phyloP scores from a whole-genome alignment of 495 filamentous ascomycete genomes.

The Apiosordaria backusii region DNA sequence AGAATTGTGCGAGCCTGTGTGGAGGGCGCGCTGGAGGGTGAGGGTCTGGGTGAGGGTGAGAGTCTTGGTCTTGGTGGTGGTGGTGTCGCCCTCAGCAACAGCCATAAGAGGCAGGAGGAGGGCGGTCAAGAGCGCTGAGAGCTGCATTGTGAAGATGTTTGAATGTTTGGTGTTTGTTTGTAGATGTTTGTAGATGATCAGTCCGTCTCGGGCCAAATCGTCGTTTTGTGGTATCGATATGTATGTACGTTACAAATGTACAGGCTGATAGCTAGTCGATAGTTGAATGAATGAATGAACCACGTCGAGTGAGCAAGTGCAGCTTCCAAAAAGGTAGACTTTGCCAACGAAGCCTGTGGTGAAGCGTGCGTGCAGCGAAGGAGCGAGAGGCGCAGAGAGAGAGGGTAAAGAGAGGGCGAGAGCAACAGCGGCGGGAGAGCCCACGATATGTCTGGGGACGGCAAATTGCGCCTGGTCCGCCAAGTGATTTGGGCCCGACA shows the following conservation, averaged over 20 bases:
- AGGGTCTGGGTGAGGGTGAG: slow-evolving; percentile 52
- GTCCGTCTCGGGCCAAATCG: neutral
- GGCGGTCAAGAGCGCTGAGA: slow-evolving; percentile 32
- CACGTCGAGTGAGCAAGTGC: slow-evolving; percentile 44
- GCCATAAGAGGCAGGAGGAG: slow-evolving; percentile 45
- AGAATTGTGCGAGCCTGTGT: slow-evolving; percentile 22
- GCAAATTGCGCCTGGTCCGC: slow-evolving; percentile 24
- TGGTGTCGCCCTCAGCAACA: slow-evolving; percentile 32
- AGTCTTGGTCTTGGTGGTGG: slow-evolving; percentile 47
- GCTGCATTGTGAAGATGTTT: slow-evolving; percentile 29
- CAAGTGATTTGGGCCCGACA: slow-evolving; percentile 14
- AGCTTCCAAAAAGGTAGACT: slow-evolving; percentile 42
- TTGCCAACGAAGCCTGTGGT: slow-evolving; percentile 56
- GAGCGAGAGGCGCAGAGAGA: slow-evolving; percentile 13
- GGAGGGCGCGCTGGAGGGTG: slow-evolving; percentile 37
- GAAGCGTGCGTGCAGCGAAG: slow-evolving; percentile 10
- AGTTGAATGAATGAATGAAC: slow-evolving; percentile 10
- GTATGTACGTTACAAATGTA: neutral
- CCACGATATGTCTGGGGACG: slow-evolving; percentile 15
- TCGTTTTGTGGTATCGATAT: neutral
- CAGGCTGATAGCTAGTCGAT: neutral
- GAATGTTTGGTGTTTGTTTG: slow-evolving; percentile 1
- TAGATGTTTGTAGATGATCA: slow-evolving; percentile 1
- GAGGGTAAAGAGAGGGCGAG: slow-evolving; percentile 12
- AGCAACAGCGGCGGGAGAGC: slow-evolving; percentile 10